Conservation (phyloP, 31 red algal genomes). For the Asparagopsis taxiformis region DNA sequence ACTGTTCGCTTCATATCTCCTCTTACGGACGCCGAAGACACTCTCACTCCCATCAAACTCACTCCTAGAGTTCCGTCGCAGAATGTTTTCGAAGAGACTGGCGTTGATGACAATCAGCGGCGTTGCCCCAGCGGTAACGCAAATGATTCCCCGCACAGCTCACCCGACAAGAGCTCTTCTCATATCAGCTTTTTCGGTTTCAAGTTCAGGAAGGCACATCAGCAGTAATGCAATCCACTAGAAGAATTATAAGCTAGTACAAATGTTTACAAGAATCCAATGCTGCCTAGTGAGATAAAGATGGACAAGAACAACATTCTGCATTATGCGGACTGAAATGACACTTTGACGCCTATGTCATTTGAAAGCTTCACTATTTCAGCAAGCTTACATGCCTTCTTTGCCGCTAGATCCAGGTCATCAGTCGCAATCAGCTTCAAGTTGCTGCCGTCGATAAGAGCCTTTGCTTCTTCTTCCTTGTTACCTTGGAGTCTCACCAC, state of each 20-base stretch:
- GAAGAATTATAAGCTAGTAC: neutral
- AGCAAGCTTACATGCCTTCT: conserved; percentile 74
- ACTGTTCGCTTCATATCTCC: conserved; percentile 51
- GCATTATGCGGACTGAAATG: conserved; percentile 7
- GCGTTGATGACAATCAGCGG: neutral
- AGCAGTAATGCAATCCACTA: neutral
- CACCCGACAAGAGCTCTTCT: neutral
- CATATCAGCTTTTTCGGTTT: conserved; percentile 15
- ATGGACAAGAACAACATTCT: neutral
- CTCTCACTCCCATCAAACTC: conserved; percentile 28
- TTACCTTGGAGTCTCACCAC: conserved; percentile 98
- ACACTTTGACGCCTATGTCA: conserved; percentile 69
- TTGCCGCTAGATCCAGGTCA: conserved; percentile 90
- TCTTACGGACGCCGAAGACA: conserved; percentile 16
- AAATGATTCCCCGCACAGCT: neutral
- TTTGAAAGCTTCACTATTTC: conserved; percentile 70
- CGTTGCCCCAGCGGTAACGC: neutral
- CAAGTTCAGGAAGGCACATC: conserved; percentile 7
- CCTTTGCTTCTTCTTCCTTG: conserved; percentile 91
- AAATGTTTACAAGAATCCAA: conserved; percentile 12
- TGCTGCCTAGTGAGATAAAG: neutral
- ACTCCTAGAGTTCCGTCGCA: conserved; percentile 12
- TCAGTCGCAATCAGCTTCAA: conserved; percentile 80
- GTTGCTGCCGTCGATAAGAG: conserved; percentile 52
- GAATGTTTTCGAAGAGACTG: neutral